Percentiles rank a stretch among this genome's conserved stretches.
Conservation (phyloP, 805 yeast species). For the Candida dajiaensis region DNA sequence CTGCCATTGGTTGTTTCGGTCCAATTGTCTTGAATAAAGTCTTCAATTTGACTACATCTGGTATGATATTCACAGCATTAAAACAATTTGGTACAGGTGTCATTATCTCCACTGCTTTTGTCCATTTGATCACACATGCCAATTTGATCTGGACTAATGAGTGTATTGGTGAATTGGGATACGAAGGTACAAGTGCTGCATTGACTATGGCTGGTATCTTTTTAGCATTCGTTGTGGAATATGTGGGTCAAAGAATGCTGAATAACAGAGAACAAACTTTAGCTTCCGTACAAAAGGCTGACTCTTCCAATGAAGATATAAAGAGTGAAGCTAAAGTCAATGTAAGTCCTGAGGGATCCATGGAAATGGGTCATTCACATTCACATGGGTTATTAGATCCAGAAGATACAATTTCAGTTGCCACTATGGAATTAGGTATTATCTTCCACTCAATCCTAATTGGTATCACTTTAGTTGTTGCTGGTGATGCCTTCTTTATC, state of each 20-base stretch:
- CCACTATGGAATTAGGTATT: slow-evolving; percentile 68
- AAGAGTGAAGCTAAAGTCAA: background rate
- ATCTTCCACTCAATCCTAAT: slow-evolving; percentile 76
- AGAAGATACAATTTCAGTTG: slow-evolving; percentile 25
- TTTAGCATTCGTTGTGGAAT: slow-evolving; percentile 14
- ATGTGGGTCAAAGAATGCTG: slow-evolving; percentile 8
- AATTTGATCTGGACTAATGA: slow-evolving; percentile 14
- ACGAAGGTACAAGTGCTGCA: slow-evolving; percentile 15
- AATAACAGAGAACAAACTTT: slow-evolving; percentile 1
- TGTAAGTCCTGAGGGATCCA: background rate
- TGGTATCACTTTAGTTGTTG: slow-evolving; percentile 68
- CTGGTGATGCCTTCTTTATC: slow-evolving; percentile 62
- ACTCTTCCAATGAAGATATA: background rate
- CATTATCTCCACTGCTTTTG: slow-evolving; percentile 17
- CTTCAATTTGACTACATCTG: slow-evolving; percentile 6
- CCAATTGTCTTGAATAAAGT: slow-evolving; percentile 10
- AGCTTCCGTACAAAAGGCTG: background rate
- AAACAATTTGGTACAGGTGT: slow-evolving; percentile 20
- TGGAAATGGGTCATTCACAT: background rate
- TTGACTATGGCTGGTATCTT: slow-evolving; percentile 18
- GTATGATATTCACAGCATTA: slow-evolving; percentile 8
- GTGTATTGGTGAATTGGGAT: slow-evolving; percentile 12
- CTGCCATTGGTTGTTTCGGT: slow-evolving; percentile 12
- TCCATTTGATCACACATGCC: slow-evolving; percentile 17
- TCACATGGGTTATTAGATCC: slow-evolving; percentile 4